Evolutionary conservation across 2,329 filamentous ascomycete species (phyloP), one percentile per base, ranked within the genome.

Genomic region (Emergomyces orientalis): DNA sequence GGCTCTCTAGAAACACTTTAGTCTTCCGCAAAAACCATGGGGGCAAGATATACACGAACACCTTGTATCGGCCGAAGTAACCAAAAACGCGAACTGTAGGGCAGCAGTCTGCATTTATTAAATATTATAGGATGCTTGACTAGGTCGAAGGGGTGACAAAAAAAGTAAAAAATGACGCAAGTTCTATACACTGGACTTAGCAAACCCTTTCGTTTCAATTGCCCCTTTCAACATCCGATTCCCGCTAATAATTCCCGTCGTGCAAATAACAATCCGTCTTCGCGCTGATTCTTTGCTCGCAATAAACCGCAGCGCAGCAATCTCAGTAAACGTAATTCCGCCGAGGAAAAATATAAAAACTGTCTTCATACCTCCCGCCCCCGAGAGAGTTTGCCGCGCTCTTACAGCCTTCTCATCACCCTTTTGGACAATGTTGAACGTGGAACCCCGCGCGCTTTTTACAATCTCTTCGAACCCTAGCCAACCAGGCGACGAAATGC

Each of bases 321-420:
- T 93, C 76, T 99, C 94, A 0, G 94, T 93, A 72, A 95, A 96
- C 0, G 91, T 97, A 62, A 99, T 89, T 1, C 94, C 95, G n/a
- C 94, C 94, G 22, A 99, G 79, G 76, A 97, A 97, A 69, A 97
- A 96, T n/a, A 99, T 87, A 71, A 97, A 90, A 0, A 96, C 88
- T 0, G 89, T 93, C 79, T 96, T 96, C 73, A 86, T 87, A 59
- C 85, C 85, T 19, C 84, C 84, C 58, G 81, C 86, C 0, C 91
- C 90, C 56, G 90, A 90, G 47, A 99, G 79, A 32, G 95, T 84
- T 64, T 90, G 88, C 63, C 91, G 83, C 19, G 93, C 93, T 70
- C 93, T 92, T 39, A 93, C 86, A 1, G 92, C 91, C 74, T 94
- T 96, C 71, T 97, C 92, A 71, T 96, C 90, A 2, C 92, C 92